These are phyloP conservation scores for Russula ochroleuca DNA, from an alignment of 768 basidiomycete genomes.

Conservation along the genomic window DNA sequence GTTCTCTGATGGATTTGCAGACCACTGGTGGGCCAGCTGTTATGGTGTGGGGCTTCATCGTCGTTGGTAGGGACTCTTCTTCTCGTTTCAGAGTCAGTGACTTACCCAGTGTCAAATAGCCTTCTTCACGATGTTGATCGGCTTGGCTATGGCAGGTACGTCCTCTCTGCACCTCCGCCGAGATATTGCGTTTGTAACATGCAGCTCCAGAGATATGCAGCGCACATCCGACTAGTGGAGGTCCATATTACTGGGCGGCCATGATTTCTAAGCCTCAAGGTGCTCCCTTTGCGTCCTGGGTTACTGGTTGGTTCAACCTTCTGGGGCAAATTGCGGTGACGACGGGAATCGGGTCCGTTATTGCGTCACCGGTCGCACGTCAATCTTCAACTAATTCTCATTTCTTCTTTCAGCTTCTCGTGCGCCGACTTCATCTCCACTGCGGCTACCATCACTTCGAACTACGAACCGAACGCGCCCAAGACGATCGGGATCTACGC, in stretches of 20 bases:
- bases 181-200: background rate
- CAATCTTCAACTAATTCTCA: background rate
- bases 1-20: constrained; percentile 33
- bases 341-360: constrained; percentile 57
- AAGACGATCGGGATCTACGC: constrained; percentile 68
- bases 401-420: constrained; percentile 44
- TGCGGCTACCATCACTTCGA: constrained; percentile 52
- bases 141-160: constrained; percentile 69
- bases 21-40: constrained; percentile 72
- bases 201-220: constrained; percentile 42
- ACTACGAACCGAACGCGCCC: constrained; percentile 53
- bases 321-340: constrained; percentile 75
- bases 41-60: constrained; percentile 73
- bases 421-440: constrained; percentile 69
- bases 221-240: constrained; percentile 67
- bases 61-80: constrained; percentile 46
- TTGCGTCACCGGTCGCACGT: background rate
- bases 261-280: constrained; percentile 57
- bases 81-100: background rate
- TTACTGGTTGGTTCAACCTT: constrained; percentile 72
- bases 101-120: constrained; percentile 36
- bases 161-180: background rate
- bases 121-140: constrained; percentile 66
- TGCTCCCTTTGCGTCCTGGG: constrained; percentile 68
- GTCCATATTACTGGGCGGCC: constrained; percentile 80